These are phyloP conservation scores for Lepiota brunneoincarnata DNA, from an alignment of 768 basidiomycete species.

Conservation along the genomic window DNA sequence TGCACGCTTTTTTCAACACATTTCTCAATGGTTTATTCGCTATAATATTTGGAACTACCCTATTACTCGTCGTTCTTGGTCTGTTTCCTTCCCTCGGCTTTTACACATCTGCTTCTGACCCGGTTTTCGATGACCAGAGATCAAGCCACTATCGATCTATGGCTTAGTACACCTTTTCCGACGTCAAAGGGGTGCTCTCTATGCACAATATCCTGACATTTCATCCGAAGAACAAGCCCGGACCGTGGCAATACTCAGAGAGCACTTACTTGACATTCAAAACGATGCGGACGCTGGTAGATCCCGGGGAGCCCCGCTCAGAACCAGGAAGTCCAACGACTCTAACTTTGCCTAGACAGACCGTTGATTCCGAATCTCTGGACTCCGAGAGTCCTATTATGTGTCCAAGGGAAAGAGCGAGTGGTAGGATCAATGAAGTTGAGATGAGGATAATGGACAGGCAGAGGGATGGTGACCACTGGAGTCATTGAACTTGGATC, in stretches of 20 bases:
- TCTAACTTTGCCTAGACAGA: no score
- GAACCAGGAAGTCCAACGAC: no score
- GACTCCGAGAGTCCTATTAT: no score
- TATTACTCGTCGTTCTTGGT: neutral
- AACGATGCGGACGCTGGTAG: no score
- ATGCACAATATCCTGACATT: neutral
- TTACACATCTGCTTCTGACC: neutral
- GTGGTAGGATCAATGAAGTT: no score
- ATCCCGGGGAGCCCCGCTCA: no score
- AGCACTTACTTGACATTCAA: neutral
- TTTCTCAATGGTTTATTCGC: constrained; percentile 1
- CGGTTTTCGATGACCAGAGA: neutral
- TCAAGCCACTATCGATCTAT: neutral
- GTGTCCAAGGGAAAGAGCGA: no score
- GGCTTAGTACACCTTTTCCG: neutral
- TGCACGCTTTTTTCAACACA: no score
- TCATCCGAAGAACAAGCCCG: neutral
- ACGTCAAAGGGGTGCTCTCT: neutral
- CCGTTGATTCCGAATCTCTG: no score
- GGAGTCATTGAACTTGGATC: no score
- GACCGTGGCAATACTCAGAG: neutral
- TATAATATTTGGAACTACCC: neutral
- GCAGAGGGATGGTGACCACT: no score
- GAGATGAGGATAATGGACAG: no score
- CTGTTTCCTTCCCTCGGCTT: neutral